These are phyloP conservation scores for Pilobolus umbonatus DNA, from an alignment of 192 early-diverging fungal species.

Conservation along the genomic window DNA sequence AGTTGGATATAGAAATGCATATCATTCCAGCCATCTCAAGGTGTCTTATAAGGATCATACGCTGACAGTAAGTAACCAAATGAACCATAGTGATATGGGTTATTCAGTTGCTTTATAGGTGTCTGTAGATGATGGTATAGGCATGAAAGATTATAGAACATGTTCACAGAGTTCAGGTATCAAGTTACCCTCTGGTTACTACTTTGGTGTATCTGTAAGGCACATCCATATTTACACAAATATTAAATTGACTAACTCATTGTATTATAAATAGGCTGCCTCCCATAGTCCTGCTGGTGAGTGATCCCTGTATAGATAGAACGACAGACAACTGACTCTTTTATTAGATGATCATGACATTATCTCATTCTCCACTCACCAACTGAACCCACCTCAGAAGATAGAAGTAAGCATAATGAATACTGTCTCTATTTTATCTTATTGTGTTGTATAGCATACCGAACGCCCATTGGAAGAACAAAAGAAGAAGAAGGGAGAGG, in stretches of 20 bases:
- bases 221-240: conserved; percentile 12
- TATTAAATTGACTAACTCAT: conserved; percentile 4
- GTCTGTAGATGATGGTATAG: conserved; percentile 46
- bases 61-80: conserved; percentile 35
- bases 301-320: neutral
- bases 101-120: conserved; percentile 19
- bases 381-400: conserved; percentile 58
- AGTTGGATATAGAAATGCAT: conserved; percentile 63
- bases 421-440: too few relatives aligned
- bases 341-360: conserved; percentile 74
- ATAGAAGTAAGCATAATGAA: conserved; percentile 26
- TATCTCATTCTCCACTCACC: conserved; percentile 58
- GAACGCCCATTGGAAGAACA: conserved; percentile 24
- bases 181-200: conserved; percentile 62
- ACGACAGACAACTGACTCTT: neutral
- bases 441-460: neutral
- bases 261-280: conserved; percentile 30
- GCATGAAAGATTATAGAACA: conserved; percentile 44
- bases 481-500: conserved; percentile 19
- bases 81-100: conserved; percentile 13
- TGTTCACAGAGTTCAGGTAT: conserved; percentile 55
- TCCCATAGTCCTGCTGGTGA: conserved; percentile 28
- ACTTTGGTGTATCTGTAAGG: conserved; percentile 66
- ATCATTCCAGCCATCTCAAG: conserved; percentile 45
- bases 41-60: conserved; percentile 59